These are phyloP conservation scores for Aquilaria malaccensis DNA, from an alignment of 345 rosid species.

Conservation along the genomic window DNA sequence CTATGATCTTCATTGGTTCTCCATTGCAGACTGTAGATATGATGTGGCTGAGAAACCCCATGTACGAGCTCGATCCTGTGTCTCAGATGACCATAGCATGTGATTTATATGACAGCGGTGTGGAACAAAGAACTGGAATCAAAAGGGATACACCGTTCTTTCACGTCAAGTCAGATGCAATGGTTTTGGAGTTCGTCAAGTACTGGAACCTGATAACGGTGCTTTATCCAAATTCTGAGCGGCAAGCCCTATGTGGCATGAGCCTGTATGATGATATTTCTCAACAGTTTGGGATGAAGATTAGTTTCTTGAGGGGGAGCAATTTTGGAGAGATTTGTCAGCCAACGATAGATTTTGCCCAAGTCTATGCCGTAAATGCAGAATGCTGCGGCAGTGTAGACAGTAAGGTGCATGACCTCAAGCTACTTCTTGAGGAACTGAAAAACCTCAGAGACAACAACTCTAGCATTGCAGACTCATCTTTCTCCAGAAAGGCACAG, in stretches of 20 bases:
- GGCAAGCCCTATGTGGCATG: conserved; percentile 18
- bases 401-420: conserved; percentile 31
- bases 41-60: conserved; percentile 55
- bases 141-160: conserved; percentile 30
- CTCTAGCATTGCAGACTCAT: background rate
- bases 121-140: background rate
- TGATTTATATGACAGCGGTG: conserved; percentile 9
- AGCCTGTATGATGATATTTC: background rate
- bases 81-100: conserved; percentile 24
- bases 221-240: conserved; percentile 15
- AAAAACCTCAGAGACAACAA: conserved; percentile 13
- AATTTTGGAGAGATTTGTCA: conserved; percentile 23
- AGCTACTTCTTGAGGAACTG: conserved; percentile 32
- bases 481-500: too few species aligned
- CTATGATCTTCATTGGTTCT: background rate
- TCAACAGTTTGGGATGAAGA: background rate
- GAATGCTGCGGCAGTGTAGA: conserved; percentile 32
- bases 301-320: conserved; percentile 7
- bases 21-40: conserved; percentile 43
- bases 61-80: conserved; percentile 3
- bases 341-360: conserved; percentile 15
- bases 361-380: conserved; percentile 29
- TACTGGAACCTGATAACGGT: conserved; percentile 14
- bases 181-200: conserved; percentile 14
- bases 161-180: conserved; percentile 15